Evolutionary conservation across 2,329 filamentous ascomycete genomes (phyloP).

Genomic region (Stemphylium vesicarium): DNA sequence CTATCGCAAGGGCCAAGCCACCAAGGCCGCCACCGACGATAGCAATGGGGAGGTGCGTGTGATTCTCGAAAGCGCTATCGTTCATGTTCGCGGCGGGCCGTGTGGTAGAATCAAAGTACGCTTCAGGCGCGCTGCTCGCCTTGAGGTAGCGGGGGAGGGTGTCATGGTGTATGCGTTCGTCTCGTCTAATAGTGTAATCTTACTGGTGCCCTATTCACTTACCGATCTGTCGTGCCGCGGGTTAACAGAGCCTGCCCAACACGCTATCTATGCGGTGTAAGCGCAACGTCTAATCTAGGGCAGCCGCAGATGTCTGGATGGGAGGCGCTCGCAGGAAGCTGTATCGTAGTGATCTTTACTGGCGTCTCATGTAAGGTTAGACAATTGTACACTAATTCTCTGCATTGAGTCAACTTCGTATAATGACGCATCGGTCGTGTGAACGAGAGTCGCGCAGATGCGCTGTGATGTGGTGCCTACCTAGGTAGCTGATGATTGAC

Average conservation of each 20-base stretch:
- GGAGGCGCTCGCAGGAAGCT: not conserved
- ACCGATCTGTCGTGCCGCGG: not conserved
- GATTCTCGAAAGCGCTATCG: not conserved
- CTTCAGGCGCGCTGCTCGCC: not conserved
- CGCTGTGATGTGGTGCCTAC: not conserved
- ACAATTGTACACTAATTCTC: too few relatives aligned
- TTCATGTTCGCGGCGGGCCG: not conserved
- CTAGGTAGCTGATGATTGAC: not conserved
- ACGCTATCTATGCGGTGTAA: not conserved
- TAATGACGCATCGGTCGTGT: too few relatives aligned
- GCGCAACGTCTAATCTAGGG: not conserved
- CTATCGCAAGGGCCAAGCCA: conserved; percentile 38
- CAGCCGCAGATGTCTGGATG: too few relatives aligned
- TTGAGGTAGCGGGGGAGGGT: not conserved
- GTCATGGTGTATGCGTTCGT: not conserved
- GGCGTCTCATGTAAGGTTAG: too few relatives aligned
- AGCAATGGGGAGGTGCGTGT: conserved; percentile 25
- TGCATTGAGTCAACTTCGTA: too few relatives aligned
- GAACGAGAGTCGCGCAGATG: too few relatives aligned
- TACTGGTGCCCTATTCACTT: too few relatives aligned
- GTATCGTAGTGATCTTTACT: not conserved
- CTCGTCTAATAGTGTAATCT: not conserved
- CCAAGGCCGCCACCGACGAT: conserved; percentile 40
- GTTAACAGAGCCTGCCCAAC: not conserved
- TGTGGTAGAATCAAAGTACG: not conserved